Percentiles rank a stretch among this genome's conserved stretches.
These are phyloP conservation scores for Rubus parviflorus DNA, from an alignment of 306 rosid species.

Conservation along the genomic window DNA sequence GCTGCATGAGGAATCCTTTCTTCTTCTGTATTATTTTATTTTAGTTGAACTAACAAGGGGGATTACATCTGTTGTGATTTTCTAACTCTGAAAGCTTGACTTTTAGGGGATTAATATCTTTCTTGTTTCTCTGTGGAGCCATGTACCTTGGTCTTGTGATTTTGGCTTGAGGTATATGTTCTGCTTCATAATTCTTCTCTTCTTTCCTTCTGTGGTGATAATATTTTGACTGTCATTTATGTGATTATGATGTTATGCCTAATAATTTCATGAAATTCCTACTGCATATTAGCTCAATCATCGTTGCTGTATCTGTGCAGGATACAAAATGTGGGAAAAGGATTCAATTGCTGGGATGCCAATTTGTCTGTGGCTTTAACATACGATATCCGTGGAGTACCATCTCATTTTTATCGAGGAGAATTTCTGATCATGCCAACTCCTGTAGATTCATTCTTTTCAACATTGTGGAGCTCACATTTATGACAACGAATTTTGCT, in stretches of 20 bases:
- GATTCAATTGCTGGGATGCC: not conserved
- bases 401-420: not conserved
- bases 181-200: not conserved
- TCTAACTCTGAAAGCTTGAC: conserved; percentile 11
- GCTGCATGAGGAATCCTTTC: not conserved
- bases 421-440: not conserved
- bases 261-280: not conserved
- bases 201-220: not conserved
- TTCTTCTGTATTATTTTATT: not conserved
- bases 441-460: not conserved
- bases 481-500: not conserved
- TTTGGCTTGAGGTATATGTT: conserved; percentile 47
- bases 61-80: not conserved
- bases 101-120: conserved; percentile 61
- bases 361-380: not conserved
- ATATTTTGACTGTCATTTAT: not conserved
- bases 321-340: not conserved
- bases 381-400: not conserved
- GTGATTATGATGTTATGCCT: not conserved
- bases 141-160: conserved; percentile 64
- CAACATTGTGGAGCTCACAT: conserved; percentile 5
- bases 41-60: not conserved
- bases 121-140: conserved; percentile 54
- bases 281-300: not conserved
- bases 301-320: not conserved